Base-by-base conservation (phyloP, 345 rosid species). In the Acer saccharum region DNA sequence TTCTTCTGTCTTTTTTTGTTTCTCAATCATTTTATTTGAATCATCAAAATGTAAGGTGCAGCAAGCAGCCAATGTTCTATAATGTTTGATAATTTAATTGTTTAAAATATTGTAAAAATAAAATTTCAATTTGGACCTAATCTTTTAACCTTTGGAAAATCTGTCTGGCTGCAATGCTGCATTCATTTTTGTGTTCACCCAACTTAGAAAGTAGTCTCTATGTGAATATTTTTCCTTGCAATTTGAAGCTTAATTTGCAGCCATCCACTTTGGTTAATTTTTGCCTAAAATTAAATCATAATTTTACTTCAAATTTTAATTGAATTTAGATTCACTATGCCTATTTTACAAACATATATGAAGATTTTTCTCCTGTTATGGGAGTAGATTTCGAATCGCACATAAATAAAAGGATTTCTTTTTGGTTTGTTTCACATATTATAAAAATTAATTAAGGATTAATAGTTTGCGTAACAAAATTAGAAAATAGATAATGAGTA, bases 111-210 rank as follows among this genome's bases (percentile, higher is more conserved):
- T 50, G 55, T 50, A 50, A 50, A 50, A 50, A 13, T 4, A 13
- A 13, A 50, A 11, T 50, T 69, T 70, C 66, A 65, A 74, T 58
- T 54, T 35, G 39, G 39, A 35, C 39, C 39, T 35, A 35, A 35
- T 4, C 39, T 32, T 74, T 67, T 80, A 73, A 54, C 68, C 12
- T 41, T 39, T 44, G 32, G 18, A 65, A 43, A 78, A 44, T 20
- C 5, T 71, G 13, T 11, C 10, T 43, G 10, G 7, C 61, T 52
- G 61, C 16, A 50, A 3, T 50, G 4, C 61, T 52, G 61, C 16
- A 50, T 14, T 50, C 39, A 35, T 35, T 35, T 35, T 35, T 35
- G 39, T 35, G 5, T 35, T 35, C 39, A 35, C 65, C 65, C 23
- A 23, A 61, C 65, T 61, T 61, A 3, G 32, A 63, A 74, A 32